Evolutionary conservation across 2,329 filamentous ascomycete species (phyloP).

Genomic region (Colletotrichum siamense): DNA sequence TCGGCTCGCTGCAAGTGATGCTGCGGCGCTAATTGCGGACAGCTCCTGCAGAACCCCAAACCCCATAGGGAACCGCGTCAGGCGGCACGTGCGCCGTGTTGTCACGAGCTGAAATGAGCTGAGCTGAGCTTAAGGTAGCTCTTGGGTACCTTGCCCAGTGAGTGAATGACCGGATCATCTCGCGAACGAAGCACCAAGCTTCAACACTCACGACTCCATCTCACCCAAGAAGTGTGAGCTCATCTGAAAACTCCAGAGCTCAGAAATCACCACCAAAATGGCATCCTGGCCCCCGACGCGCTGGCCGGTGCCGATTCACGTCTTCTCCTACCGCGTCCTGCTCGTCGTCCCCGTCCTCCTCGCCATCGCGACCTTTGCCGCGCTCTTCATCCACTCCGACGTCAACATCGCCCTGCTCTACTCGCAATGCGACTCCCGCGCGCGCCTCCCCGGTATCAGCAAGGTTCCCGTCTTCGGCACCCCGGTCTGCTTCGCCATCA

Average conservation of each 20-base stretch:
- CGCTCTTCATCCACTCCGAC: conserved; percentile 52
- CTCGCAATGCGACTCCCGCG: conserved; percentile 57
- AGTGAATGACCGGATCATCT: neutral
- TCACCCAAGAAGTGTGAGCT: neutral
- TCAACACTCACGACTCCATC: neutral
- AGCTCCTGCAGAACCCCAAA: neutral
- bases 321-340: conserved; percentile 57
- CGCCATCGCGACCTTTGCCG: conserved; percentile 43
- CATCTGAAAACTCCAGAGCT: fast-evolving
- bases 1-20: neutral
- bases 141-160: neutral
- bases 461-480: conserved; percentile 51
- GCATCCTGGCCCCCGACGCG: conserved; percentile 7
- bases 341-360: conserved; percentile 56
- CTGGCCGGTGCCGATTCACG: conserved; percentile 52
- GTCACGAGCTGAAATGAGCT: neutral
- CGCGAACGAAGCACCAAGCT: neutral
- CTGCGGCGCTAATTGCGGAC: neutral
- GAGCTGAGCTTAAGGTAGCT: neutral
- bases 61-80: neutral
- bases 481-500: conserved; percentile 54
- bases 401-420: conserved; percentile 58
- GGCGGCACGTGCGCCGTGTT: conserved; percentile 6
- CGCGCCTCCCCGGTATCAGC: conserved; percentile 49
- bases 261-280: neutral